Base-by-base conservation (phyloP, 805 yeast genomes). In the Zygosaccharomyces rouxii region DNA sequence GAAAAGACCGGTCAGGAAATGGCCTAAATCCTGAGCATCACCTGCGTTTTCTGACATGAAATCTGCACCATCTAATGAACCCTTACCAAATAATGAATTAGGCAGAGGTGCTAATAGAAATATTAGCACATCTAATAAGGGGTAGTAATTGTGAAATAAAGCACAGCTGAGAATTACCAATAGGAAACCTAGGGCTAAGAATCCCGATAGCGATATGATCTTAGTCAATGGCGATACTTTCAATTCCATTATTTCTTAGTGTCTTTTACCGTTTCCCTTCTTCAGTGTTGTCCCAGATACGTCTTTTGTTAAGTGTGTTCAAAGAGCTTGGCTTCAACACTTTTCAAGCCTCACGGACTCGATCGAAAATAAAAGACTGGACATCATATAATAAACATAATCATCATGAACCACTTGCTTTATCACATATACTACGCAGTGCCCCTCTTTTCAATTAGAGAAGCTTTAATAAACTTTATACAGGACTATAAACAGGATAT, bases 161-260 rank as follows among this genome's bases (percentile, higher is more conserved):
- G 94, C 92, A 45, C 96, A 89, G 40, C 96, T 89, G 29, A 94
- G 73, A 22, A 92, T 86, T 38, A 90, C 89, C 54, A 94, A 73
- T 30, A 94, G 78, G 59, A 92, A 92, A 5, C 99, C 99, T 55
- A 89, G 76, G 0, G 98, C 94, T 26, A 92, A 75, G 40, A 90
- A 62, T 3, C 68, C 70, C 9, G 68, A 63, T n/a, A 66, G 55
- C 10, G 64, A 66, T 7, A 66, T 66, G 40, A 66, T 66, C 41
- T 63, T 63, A 3, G 68, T 66, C 23, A 66, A 46, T 38, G 70
- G 70, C 5, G 70, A 66, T 9, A 66, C 66, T 52, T 58, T 63
- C n/a, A 64, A 45, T 16, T 62, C 60, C 62, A 64, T 49, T 49
- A 18, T 11, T 25, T 13, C 39, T n/a, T 29, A 14, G 28, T 18